phyloP scores from a whole-genome alignment of 805 yeast genomes.

The Limtongia smithiae region DNA sequence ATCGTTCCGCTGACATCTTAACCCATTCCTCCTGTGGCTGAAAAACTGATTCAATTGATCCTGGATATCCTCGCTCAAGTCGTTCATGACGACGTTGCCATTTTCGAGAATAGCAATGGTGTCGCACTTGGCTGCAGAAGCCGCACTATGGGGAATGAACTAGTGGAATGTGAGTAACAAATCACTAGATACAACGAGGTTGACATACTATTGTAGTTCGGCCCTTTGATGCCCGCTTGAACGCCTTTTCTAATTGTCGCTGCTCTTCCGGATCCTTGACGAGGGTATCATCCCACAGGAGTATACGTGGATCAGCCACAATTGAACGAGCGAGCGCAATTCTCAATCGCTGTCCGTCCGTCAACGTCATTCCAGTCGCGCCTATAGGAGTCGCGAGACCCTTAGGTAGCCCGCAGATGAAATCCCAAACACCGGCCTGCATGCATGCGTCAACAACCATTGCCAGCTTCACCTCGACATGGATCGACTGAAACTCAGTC shows the following conservation, averaged over 20 bases:
- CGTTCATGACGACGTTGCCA: constrained; percentile 45
- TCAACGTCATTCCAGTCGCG: constrained; percentile 53
- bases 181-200: too few species aligned
- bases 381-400: constrained; percentile 51
- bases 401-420: constrained; percentile 50
- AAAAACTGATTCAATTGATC: constrained; percentile 29
- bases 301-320: constrained; percentile 50
- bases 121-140: constrained; percentile 49
- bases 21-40: constrained; percentile 10
- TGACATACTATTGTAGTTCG: constrained; percentile 48
- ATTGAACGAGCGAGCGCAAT: constrained; percentile 60
- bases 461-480: constrained; percentile 39
- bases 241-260: constrained; percentile 53
- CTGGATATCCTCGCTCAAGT: constrained; percentile 36
- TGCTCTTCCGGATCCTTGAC: constrained; percentile 61
- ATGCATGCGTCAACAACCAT: constrained; percentile 44
- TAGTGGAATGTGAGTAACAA: too few species aligned
- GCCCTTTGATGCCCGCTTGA: constrained; percentile 35
- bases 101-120: constrained; percentile 44
- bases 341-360: constrained; percentile 66
- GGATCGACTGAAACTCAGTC: constrained; percentile 32
- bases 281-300: constrained; percentile 64
- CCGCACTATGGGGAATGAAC: constrained; percentile 48
- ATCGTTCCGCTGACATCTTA: not conserved
- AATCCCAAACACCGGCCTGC: constrained; percentile 51